Conservation (phyloP, 805 yeast genomes). For the Saccharomycopsis fermentans region DNA sequence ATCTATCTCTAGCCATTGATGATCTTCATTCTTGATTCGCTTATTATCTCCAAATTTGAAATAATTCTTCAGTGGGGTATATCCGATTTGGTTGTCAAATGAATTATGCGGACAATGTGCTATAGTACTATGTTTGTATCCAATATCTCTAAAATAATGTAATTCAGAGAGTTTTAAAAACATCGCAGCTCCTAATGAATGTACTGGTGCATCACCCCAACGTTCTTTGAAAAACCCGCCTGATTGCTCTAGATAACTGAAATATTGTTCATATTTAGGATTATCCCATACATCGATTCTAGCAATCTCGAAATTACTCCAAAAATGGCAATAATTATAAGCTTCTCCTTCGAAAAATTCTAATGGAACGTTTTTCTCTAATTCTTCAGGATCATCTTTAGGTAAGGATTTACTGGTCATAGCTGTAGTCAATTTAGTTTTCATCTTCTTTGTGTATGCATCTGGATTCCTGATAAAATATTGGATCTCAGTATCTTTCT, state of each 20-base stretch:
- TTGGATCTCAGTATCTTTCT: conserved; percentile 22
- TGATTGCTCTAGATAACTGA: conserved; percentile 52
- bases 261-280: conserved; percentile 54
- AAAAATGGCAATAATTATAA: conserved; percentile 77
- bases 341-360: conserved; percentile 59
- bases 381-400: conserved; percentile 16
- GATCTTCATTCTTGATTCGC: conserved; percentile 27
- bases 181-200: conserved; percentile 77
- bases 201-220: conserved; percentile 98
- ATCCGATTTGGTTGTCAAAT: conserved; percentile 40
- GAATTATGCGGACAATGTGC: conserved; percentile 78
- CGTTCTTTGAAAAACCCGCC: conserved; percentile 87
- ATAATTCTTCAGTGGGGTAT: conserved; percentile 28
- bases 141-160: conserved; percentile 89
- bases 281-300: conserved; percentile 64
- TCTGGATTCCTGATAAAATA: conserved; percentile 10
- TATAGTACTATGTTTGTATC: conserved; percentile 72
- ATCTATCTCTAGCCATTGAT: conserved; percentile 26
- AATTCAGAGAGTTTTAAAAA: conserved; percentile 56
- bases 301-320: conserved; percentile 93
- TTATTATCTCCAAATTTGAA: conserved; percentile 25
- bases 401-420: conserved; percentile 24
- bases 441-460: conserved; percentile 2
- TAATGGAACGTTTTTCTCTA: conserved; percentile 25
- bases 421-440: conserved; percentile 22